These are phyloP conservation scores for Macrocystidia cucumis DNA, from an alignment of 1,284 basidiomycete genomes.

Conservation along the genomic window DNA sequence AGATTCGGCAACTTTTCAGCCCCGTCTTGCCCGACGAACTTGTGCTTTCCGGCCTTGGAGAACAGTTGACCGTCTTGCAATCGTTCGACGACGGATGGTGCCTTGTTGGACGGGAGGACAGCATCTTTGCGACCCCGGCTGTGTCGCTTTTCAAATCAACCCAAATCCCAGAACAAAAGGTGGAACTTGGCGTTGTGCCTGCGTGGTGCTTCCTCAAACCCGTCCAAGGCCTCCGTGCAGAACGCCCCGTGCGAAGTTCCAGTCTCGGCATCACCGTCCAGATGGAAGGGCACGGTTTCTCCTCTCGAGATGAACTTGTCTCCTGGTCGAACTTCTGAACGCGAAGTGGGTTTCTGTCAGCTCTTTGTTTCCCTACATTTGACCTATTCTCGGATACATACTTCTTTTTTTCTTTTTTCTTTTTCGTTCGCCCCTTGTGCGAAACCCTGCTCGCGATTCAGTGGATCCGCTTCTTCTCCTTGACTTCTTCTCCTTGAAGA, in stretches of 20 bases:
- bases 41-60: conserved; percentile 39
- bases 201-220: conserved; percentile 67
- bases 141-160: conserved; percentile 31
- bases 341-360: no score
- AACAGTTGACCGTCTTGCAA: conserved; percentile 51
- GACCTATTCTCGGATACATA: no score
- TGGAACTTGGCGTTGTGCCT: conserved; percentile 62
- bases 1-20: conserved; percentile 53
- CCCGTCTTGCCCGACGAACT: conserved; percentile 69
- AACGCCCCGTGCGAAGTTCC: conserved; percentile 53
- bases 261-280: conserved; percentile 57
- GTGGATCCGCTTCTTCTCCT: no score
- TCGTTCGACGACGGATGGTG: conserved; percentile 74
- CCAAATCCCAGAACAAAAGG: conserved; percentile 24
- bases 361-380: no score
- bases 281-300: conserved; percentile 30
- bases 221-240: conserved; percentile 45
- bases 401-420: no score
- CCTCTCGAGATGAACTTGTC: conserved; percentile 39
- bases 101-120: conserved; percentile 49
- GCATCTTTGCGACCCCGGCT: conserved; percentile 16
- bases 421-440: no score
- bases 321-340: conserved; percentile 64
- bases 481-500: no score
- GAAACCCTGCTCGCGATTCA: no score